These are phyloP conservation scores for Chlamydomonas eustigma DNA, from an alignment of 139 green algal species.

Conservation along the genomic window DNA sequence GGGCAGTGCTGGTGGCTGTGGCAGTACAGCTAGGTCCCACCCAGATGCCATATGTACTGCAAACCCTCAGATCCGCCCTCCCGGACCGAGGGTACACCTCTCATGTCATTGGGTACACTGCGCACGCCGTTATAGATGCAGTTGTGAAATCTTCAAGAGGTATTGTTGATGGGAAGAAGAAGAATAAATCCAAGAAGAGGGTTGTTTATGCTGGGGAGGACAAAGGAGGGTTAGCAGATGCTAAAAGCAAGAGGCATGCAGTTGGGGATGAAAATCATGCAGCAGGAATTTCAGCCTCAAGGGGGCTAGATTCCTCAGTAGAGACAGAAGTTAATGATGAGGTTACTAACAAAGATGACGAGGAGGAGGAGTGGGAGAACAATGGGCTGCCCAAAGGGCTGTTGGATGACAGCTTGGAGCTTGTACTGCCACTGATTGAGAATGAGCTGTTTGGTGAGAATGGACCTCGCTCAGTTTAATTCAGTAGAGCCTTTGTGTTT, in stretches of 20 bases:
- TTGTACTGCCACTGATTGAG: conserved; percentile 72
- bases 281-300: neutral
- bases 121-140: conserved; percentile 70
- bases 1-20: conserved; percentile 68
- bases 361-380: neutral
- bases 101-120: conserved; percentile 86
- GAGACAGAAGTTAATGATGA: conserved; percentile 9
- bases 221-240: neutral
- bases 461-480: neutral
- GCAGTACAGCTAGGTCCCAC: conserved; percentile 58
- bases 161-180: neutral
- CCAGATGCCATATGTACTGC: conserved; percentile 62
- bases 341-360: conserved; percentile 10
- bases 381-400: neutral
- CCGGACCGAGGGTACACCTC: conserved; percentile 69
- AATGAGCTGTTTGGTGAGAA: conserved; percentile 70
- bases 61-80: conserved; percentile 42
- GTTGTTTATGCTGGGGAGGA: no score
- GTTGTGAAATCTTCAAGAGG: conserved; percentile 14
- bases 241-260: neutral
- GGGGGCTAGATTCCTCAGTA: neutral
- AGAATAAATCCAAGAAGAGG: neutral
- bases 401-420: conserved; percentile 56
- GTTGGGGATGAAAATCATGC: neutral
- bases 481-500: neutral